Conservation (phyloP, 2,329 filamentous ascomycete species). For the Fulvia fulva region DNA sequence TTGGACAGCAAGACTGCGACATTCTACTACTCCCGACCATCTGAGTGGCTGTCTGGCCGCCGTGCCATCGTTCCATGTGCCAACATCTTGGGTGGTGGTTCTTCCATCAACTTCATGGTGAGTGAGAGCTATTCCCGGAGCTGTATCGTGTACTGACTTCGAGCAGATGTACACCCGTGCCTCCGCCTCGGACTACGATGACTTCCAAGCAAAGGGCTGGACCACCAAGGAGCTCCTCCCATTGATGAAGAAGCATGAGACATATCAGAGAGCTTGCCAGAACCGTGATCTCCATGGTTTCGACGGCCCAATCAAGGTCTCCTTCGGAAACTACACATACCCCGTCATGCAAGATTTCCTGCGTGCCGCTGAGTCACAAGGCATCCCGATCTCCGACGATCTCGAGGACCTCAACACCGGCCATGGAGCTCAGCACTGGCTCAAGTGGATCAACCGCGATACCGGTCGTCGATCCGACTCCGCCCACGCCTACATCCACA, state of each 20-base stretch:
- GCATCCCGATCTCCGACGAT: constrained; percentile 71
- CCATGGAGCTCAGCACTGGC: constrained; percentile 72
- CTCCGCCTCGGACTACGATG: constrained; percentile 69
- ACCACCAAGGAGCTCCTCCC: constrained; percentile 70
- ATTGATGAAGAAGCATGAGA: constrained; percentile 77
- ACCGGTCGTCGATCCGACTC: constrained; percentile 71
- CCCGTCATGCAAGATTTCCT: constrained; percentile 80
- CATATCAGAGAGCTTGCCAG: constrained; percentile 58
- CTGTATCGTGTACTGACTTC: constrained; percentile 3
- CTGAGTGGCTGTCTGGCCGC: constrained; percentile 66
- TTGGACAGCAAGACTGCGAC: constrained; percentile 76
- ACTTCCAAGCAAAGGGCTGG: constrained; percentile 78
- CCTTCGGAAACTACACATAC: constrained; percentile 70
- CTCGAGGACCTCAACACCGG: constrained; percentile 65
- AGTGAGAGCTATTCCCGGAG: not conserved
- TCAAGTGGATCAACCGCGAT: constrained; percentile 76
- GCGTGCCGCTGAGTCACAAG: constrained; percentile 59
- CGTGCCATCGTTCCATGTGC: constrained; percentile 72
- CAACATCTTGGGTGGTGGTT: constrained; percentile 60
- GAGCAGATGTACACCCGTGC: constrained; percentile 67
- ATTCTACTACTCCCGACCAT: constrained; percentile 74
- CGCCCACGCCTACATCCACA: constrained; percentile 74
- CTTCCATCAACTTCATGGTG: constrained; percentile 75
- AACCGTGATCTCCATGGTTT: constrained; percentile 68
- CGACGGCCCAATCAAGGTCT: constrained; percentile 77